Base-by-base conservation (phyloP, 768 basidiomycete species). In the Lactifluus rugatus region DNA sequence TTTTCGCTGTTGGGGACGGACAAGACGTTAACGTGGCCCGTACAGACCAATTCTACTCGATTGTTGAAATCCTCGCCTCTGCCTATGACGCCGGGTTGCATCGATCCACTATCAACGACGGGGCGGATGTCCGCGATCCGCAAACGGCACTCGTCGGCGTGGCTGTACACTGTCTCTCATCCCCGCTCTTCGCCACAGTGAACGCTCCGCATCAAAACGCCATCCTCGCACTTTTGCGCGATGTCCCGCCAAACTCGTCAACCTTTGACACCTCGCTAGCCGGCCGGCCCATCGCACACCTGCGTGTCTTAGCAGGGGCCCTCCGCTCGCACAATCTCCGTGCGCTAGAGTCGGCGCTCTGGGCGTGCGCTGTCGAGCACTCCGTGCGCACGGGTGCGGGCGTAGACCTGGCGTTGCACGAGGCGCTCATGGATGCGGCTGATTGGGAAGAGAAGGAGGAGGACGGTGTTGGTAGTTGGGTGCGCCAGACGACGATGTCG, bases 51-150 rank as follows among this genome's bases (percentile, higher is more conserved):
- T 52, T 60, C 32, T 19, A 51, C 31, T 25, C 59, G 7, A 52
- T 60, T 28, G 17, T 41, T 14, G 59, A 60, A 10, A 56, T 56
- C 11, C 59, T 60, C 28, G 49, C 37, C 16, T 51, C 59, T 2
- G 59, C 59, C 8, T 17, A 56, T 8, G 37, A 46, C 13, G 13
- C 37, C 3, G 49, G 49, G 3, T n/a, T 56, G 9, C 59, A 52
- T 34, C 21, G 41, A 28, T 5, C 31, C 36, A 25, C n/a, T 5
- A 26, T 42, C 26, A 16, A 19, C 41, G 21, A 26, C 4, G 11
- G 31, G 14, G 36, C 28, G 10, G 53, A 45, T 5, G 6, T 16
- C 25, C 58, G 47, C 6, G 49, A 26, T 26, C 49, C 48, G 5
- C 59, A 56, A 6, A 48, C 21, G 10, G 37, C 59, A 5, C 21